phyloP scores from a whole-genome alignment of 345 rosid species.

The Lumnitzera racemosa region DNA sequence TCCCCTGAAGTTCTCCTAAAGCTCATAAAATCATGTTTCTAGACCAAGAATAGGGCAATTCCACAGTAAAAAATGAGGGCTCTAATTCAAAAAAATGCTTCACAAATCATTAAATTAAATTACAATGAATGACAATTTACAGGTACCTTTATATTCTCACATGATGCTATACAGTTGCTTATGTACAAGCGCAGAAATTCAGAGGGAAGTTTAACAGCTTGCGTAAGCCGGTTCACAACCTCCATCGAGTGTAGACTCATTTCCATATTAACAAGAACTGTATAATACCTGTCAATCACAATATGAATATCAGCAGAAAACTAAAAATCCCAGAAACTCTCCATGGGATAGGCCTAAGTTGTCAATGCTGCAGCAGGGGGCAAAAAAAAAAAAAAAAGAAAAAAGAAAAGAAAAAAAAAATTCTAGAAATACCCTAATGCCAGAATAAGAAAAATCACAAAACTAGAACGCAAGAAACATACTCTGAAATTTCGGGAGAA shows the following conservation, averaged over 20 bases:
- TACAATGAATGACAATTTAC: not conserved
- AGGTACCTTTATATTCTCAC: constrained; percentile 83
- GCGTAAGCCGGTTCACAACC: constrained; percentile 96
- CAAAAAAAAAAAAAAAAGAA: not conserved
- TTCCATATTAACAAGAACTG: constrained; percentile 90
- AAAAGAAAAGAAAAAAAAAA: not conserved
- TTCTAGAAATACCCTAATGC: not conserved
- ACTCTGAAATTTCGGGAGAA: constrained; percentile 83
- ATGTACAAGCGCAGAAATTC: constrained; percentile 86
- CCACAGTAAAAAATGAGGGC: no score
- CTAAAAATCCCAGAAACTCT: not conserved
- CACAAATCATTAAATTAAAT: no score
- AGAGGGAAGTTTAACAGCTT: constrained; percentile 88
- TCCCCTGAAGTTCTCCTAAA: no score
- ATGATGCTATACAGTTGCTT: constrained; percentile 91
- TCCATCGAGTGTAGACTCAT: constrained; percentile 99
- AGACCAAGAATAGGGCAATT: no score
- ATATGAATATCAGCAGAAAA: not conserved
- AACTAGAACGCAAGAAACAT: constrained; percentile 27
- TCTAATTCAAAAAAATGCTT: no score
- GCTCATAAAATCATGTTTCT: no score
- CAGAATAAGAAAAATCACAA: not conserved
- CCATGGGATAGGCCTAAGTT: not conserved
- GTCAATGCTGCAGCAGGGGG: no score
- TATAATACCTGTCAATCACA: constrained; percentile 54